These are phyloP conservation scores for Scheffersomyces parashehatae DNA, from an alignment of 1,139 yeast genomes.

Conservation along the genomic window DNA sequence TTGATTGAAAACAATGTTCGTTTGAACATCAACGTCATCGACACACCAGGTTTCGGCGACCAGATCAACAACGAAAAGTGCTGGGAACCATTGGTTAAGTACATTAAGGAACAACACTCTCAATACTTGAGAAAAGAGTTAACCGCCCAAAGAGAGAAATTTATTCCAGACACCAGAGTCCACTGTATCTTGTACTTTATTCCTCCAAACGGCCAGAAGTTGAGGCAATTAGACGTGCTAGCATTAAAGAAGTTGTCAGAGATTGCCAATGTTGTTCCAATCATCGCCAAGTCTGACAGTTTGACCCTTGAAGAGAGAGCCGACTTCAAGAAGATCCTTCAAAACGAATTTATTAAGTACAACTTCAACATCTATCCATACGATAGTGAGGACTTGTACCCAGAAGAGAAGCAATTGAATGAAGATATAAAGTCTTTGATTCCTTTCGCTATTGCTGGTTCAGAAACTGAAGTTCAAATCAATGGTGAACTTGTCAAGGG, in stretches of 20 bases:
- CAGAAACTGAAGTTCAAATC: conserved; percentile 73
- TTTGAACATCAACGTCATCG: conserved; percentile 82
- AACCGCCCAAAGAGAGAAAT: conserved; percentile 90
- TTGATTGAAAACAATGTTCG: conserved; percentile 85
- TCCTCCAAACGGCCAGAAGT: conserved; percentile 82
- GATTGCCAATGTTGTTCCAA: conserved; percentile 91
- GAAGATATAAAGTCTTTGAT: conserved; percentile 75
- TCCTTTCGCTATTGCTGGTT: conserved; percentile 95
- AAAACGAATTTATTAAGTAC: conserved; percentile 74
- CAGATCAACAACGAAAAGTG: conserved; percentile 93
- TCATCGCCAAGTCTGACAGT: conserved; percentile 91
- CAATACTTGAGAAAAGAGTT: conserved; percentile 91
- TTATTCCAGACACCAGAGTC: conserved; percentile 86
- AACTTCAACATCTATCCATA: conserved; percentile 84
- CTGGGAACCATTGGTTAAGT: conserved; percentile 96
- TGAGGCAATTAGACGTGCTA: conserved; percentile 78
- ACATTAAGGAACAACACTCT: conserved; percentile 95
- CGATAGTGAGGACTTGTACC: conserved; percentile 71
- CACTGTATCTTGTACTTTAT: conserved; percentile 92
- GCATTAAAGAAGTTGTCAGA: conserved; percentile 85
- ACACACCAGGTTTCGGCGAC: conserved; percentile 98
- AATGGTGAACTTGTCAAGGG: conserved; percentile 85
- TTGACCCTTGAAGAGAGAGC: conserved; percentile 84
- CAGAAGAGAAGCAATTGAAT: conserved; percentile 78
- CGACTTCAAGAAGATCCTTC: conserved; percentile 70